A percentile compares a stretch with the other conserved stretches of the same genome.
These are phyloP conservation scores for Arabidopsis lyrata DNA, from an alignment of 441 rosid genomes.

Conservation along the genomic window DNA sequence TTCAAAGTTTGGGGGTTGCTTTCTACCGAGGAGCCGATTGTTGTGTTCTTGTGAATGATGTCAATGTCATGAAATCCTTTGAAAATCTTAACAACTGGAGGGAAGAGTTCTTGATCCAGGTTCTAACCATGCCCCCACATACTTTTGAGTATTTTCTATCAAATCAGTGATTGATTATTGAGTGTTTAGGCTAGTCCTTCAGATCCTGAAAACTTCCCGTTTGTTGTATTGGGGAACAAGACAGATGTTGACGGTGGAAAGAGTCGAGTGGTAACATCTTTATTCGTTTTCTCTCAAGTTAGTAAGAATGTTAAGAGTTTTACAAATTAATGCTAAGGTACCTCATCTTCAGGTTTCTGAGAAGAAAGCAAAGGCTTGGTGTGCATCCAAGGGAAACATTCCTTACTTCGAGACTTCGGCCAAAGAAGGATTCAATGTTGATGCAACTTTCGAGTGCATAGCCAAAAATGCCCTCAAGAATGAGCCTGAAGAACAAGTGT, in stretches of 20 bases:
- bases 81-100: slow-evolving; percentile 90
- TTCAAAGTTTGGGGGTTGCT: slow-evolving; percentile 81
- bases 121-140: background rate
- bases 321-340: background rate
- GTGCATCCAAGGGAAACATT: slow-evolving; percentile 56
- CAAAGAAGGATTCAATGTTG: slow-evolving; percentile 58
- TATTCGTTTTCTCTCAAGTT: background rate
- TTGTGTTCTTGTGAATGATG: slow-evolving; percentile 84
- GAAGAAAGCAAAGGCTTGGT: slow-evolving; percentile 61
- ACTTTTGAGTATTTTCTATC: background rate
- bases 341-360: slow-evolving; percentile 50
- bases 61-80: slow-evolving; percentile 84
- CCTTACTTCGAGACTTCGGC: slow-evolving; percentile 71
- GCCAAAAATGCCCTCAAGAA: slow-evolving; percentile 52
- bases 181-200: slow-evolving; percentile 80
- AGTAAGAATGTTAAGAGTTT: background rate
- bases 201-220: slow-evolving; percentile 91
- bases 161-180: background rate
- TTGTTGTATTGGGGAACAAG: slow-evolving; percentile 80
- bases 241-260: slow-evolving; percentile 43
- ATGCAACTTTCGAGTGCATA: slow-evolving; percentile 56
- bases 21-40: slow-evolving; percentile 80
- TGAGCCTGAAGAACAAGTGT: slow-evolving; percentile 62
- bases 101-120: slow-evolving; percentile 89
- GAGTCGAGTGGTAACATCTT: slow-evolving; percentile 34